Evolutionary conservation across 2,329 filamentous ascomycete genomes (phyloP).

Genomic region (Fusarium nygamai): DNA sequence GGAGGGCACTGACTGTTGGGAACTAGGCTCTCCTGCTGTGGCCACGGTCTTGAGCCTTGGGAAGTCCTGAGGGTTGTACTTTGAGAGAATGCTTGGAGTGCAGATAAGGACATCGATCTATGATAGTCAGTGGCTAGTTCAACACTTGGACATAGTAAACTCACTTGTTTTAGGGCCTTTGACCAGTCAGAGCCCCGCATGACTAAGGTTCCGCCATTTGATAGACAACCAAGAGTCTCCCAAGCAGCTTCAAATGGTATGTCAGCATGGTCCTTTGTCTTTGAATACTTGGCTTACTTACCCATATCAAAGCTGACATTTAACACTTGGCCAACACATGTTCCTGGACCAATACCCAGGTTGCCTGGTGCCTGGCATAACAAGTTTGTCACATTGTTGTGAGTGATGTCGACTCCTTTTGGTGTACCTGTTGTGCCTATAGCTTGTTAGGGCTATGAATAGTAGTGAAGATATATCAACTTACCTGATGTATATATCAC

Average conservation of each 20-base stretch:
- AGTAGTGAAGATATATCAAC: neutral
- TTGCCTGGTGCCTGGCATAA: slow-evolving; percentile 60
- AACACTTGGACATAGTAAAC: fast-evolving
- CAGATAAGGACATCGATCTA: slow-evolving; percentile 64
- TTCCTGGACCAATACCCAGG: slow-evolving; percentile 60
- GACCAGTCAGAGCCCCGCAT: slow-evolving; percentile 62
- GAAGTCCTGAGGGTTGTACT: slow-evolving; percentile 56
- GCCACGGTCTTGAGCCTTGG: slow-evolving; percentile 62
- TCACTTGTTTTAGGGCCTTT: slow-evolving; percentile 55
- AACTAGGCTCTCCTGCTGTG: slow-evolving; percentile 64
- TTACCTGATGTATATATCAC: slow-evolving; percentile 66
- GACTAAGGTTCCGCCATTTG: slow-evolving; percentile 65
- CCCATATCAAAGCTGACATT: slow-evolving; percentile 71
- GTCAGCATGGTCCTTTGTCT: fast-evolving
- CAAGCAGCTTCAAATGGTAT: slow-evolving; percentile 57
- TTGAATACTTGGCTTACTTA: slow-evolving; percentile 44
- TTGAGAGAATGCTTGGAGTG: slow-evolving; percentile 64
- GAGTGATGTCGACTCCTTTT: slow-evolving; percentile 68
- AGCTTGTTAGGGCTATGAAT: neutral
- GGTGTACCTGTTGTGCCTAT: slow-evolving; percentile 64
- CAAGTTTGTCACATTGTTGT: slow-evolving; percentile 65
- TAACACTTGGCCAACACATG: slow-evolving; percentile 63
- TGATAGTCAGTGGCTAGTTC: neutral
- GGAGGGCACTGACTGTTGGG: slow-evolving; percentile 48
- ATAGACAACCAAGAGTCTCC: slow-evolving; percentile 65